Conservation (phyloP, 768 basidiomycete genomes). For the Terana coerulea region DNA sequence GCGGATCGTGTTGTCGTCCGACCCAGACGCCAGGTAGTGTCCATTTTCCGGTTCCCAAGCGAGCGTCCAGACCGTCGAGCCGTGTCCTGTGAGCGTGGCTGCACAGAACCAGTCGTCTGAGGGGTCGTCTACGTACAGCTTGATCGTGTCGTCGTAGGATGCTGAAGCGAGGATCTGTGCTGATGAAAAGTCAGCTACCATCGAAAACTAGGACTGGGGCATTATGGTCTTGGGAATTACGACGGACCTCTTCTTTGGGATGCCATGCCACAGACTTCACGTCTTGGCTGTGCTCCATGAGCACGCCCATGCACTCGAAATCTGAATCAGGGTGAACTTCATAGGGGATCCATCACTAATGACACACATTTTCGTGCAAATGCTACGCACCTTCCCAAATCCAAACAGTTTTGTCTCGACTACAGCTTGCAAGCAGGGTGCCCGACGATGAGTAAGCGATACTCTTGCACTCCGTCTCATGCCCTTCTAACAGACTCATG, state of each 20-base stretch:
- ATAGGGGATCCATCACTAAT: not conserved
- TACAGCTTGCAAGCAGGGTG: conserved; percentile 86
- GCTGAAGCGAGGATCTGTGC: conserved; percentile 89
- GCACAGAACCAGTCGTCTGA: conserved; percentile 93
- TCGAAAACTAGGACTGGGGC: not conserved
- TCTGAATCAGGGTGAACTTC: conserved; percentile 87
- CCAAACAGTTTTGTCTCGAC: conserved; percentile 97
- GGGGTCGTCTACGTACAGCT: conserved; percentile 90
- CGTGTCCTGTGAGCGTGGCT: conserved; percentile 74
- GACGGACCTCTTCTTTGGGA: conserved; percentile 83
- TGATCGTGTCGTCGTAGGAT: conserved; percentile 96
- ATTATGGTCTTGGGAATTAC: not conserved
- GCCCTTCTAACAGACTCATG: conserved; percentile 82
- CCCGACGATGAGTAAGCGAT: conserved; percentile 33
- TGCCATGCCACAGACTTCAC: conserved; percentile 96
- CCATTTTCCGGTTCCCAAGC: conserved; percentile 74
- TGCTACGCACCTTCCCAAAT: conserved; percentile 85
- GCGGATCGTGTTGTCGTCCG: conserved; percentile 79
- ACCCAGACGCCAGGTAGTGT: conserved; percentile 79
- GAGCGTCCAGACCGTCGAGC: conserved; percentile 89
- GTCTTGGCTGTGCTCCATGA: conserved; percentile 97
- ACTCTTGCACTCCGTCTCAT: conserved; percentile 83
- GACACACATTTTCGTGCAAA: not conserved
- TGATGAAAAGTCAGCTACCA: conserved; percentile 18
- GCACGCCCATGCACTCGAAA: conserved; percentile 90